Conservation (phyloP, 2,329 filamentous ascomycete genomes). For the Metarhizium brunneum region DNA sequence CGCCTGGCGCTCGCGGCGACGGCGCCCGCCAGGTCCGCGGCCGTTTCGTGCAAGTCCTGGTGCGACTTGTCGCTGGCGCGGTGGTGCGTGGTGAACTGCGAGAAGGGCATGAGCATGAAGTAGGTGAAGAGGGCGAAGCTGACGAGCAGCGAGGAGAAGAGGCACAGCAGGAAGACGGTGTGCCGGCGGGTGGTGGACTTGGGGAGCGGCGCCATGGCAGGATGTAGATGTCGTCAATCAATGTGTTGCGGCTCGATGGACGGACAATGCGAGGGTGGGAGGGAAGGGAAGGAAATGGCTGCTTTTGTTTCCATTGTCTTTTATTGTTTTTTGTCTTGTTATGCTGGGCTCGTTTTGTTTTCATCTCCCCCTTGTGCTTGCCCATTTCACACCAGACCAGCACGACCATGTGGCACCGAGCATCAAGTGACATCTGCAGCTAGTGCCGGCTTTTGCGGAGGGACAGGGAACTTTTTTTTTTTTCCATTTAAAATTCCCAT, state of each 20-base stretch:
- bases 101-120: slow-evolving; percentile 6
- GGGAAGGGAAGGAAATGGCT: too few relatives aligned
- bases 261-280: too few relatives aligned
- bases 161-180: slow-evolving; percentile 3
- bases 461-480: too few relatives aligned
- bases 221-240: not conserved
- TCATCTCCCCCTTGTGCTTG: too few relatives aligned
- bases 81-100: slow-evolving; percentile 1
- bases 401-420: too few relatives aligned
- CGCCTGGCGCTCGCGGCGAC: not conserved
- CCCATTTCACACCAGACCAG: too few relatives aligned
- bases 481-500: not conserved
- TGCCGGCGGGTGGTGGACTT: not conserved
- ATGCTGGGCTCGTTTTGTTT: too few relatives aligned
- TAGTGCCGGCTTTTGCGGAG: too few relatives aligned
- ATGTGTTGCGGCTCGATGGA: not conserved
- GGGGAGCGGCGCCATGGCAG: slow-evolving; percentile 5
- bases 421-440: too few relatives aligned
- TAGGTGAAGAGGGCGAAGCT: slow-evolving; percentile 4
- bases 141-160: slow-evolving; percentile 4
- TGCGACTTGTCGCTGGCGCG: not conserved
- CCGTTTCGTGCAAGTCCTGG: not conserved
- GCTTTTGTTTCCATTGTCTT: too few relatives aligned
- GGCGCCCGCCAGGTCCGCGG: not conserved
- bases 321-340: too few relatives aligned